phyloP scores from a whole-genome alignment of 2,329 filamentous ascomycete genomes.

The Pseudohalonectria lignicola region DNA sequence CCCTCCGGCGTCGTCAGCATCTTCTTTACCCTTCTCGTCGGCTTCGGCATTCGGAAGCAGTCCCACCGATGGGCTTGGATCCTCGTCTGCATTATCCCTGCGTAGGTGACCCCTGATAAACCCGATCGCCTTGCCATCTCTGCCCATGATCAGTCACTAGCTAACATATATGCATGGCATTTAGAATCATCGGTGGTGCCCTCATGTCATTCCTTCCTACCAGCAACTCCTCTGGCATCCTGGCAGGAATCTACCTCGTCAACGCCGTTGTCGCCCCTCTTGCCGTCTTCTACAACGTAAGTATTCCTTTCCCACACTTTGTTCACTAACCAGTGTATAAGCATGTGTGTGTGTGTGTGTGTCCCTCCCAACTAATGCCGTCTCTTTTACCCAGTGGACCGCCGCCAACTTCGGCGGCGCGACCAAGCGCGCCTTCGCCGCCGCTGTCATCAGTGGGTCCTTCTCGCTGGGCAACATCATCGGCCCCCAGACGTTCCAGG shows the following conservation, averaged over 20 bases:
- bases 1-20: conserved; percentile 42
- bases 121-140: neutral
- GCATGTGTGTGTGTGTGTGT: too few relatives aligned
- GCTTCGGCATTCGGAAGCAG: conserved; percentile 30
- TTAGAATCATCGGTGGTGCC: conserved; percentile 30
- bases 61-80: conserved; percentile 37
- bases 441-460: conserved; percentile 37
- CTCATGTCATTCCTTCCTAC: conserved; percentile 37
- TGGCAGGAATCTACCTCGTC: conserved; percentile 35
- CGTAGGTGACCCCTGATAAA: conserved; percentile 14
- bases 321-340: neutral
- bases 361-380: too few relatives aligned
- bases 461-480: conserved; percentile 42
- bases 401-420: conserved; percentile 43
- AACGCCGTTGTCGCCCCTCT: conserved; percentile 33
- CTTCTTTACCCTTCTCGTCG: conserved; percentile 35
- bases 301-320: conserved; percentile 1
- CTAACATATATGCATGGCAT: too few relatives aligned
- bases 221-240: conserved; percentile 28
- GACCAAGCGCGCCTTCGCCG: conserved; percentile 48
- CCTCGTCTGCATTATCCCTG: conserved; percentile 31
- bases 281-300: conserved; percentile 28
- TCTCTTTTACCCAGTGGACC: conserved; percentile 30
- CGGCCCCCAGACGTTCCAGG: conserved; percentile 45
- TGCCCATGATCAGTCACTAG: too few relatives aligned